Evolutionary conservation across 768 basidiomycete species (phyloP), one percentile per base, ranked within the genome.

Genomic region (Suillus occidentalis): DNA sequence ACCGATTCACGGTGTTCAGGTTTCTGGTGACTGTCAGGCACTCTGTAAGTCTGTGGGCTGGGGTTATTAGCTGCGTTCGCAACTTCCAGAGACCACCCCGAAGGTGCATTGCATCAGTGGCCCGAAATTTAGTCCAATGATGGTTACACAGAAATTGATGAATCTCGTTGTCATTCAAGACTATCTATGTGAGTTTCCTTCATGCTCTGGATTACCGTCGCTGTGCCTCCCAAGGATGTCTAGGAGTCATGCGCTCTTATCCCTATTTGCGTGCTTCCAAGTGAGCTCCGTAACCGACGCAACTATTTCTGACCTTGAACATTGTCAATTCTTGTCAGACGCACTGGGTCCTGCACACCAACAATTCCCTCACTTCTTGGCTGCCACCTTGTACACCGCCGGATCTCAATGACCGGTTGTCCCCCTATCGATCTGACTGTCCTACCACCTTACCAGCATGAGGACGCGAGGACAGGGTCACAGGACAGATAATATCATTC

Each of bases 1-100:
- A 68, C 52, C 25, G 74, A 55, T 36, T 77, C 49, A 25, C 49
- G 49, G 6, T 61, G 64, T 63, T 31, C 31, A 31, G 31, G 31
- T 31, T 0, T 75, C 75, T n/a, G 73, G 62, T 10, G 79, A 82
- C 31, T 31, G 31, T 31, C 31, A 31, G 79, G 43, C 18, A 43
- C 43, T 81, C 79, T 1, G 79, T 81, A 69, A 81, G 81, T 4
- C 76, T 76, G 60, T 80, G 20, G 18, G 78, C 79, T 0, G 72
- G 67, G 8, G 79, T 80, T 6, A 76, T 70, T 42, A 70, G 73
- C 63, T 81, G 78, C 0, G 52, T 45, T 45, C 45, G n/a, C n/a
- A n/a, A 22, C 45, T 42, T 14, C 6, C 3, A 40, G 40, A 4
- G 4, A 36, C 4, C 34, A 39, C 56, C 56, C 22, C 25, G 20